Percentiles rank a stretch among this genome's conserved stretches.
Evolutionary conservation across 2,329 filamentous ascomycete genomes (phyloP).

Genomic region (Ascochyta viciae-villosae): DNA sequence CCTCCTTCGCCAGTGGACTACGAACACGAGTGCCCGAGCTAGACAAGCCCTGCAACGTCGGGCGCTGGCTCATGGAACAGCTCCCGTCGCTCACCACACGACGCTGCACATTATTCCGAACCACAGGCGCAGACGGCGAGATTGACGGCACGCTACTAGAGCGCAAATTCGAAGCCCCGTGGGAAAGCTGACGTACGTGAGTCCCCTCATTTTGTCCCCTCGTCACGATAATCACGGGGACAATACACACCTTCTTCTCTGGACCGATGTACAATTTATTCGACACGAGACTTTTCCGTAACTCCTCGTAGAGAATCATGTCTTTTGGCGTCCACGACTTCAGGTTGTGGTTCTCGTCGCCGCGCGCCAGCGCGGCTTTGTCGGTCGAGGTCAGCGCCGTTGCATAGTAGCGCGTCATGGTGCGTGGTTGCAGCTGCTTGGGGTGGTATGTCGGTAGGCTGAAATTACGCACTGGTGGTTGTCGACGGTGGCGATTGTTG

Average conservation of each 20-base stretch:
- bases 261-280: constrained; percentile 10
- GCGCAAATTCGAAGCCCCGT: not conserved
- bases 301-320: constrained; percentile 14
- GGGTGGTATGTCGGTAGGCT: not conserved
- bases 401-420: constrained; percentile 29
- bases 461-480: not conserved
- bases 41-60: not conserved
- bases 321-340: constrained; percentile 23
- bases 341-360: constrained; percentile 30
- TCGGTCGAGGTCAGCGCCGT: constrained; percentile 26
- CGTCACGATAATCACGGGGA: constrained; percentile 15
- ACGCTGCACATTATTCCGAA: not conserved
- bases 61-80: constrained; percentile 10
- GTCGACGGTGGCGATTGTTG: not conserved
- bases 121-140: not conserved
- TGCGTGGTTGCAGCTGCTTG: not conserved
- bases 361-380: constrained; percentile 20
- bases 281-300: constrained; percentile 19
- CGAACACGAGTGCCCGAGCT: constrained; percentile 3
- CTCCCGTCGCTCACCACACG: constrained; percentile 19
- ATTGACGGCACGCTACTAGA: not conserved
- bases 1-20: constrained; percentile 21
- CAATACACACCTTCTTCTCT: constrained; percentile 22
- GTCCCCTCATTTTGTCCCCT: constrained; percentile 6
- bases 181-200: constrained; percentile 9